Conservation (phyloP, 495 filamentous ascomycete genomes). For the Astrocystis sublimbata region DNA sequence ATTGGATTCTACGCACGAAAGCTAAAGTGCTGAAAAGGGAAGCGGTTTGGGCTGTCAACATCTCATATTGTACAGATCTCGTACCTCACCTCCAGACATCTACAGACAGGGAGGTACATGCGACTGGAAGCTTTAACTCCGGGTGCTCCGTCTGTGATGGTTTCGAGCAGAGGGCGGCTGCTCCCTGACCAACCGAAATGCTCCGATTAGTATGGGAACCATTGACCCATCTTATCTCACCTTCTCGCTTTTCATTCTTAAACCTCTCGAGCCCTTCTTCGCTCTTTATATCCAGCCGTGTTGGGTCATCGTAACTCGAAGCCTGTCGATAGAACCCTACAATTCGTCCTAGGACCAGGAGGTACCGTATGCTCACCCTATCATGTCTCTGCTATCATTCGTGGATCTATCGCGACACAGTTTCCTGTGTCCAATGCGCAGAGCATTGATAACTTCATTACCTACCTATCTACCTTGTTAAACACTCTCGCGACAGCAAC, state of each 20-base stretch:
- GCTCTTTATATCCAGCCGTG: neutral
- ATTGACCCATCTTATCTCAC: conserved; percentile 9
- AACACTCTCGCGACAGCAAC: too few relatives aligned
- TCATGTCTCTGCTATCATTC: neutral
- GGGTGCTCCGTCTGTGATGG: conserved; percentile 2
- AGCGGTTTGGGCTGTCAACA: neutral
- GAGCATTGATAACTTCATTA: neutral
- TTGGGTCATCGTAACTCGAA: neutral
- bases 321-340: neutral
- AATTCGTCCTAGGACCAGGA: neutral
- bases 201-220: conserved; percentile 5
- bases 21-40: neutral
- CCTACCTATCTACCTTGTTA: neutral
- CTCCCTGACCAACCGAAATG: conserved; percentile 7
- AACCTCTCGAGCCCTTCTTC: neutral
- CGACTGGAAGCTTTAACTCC: conserved; percentile 1
- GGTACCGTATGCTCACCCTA: neutral
- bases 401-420: neutral
- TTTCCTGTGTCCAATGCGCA: neutral
- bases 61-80: neutral
- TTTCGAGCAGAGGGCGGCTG: neutral
- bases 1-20: neutral
- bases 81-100: neutral
- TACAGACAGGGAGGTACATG: neutral
- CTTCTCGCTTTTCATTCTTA: neutral